Base-by-base conservation (phyloP, 2,329 filamentous ascomycete genomes). In the Tolypocladium cylindrosporum region DNA sequence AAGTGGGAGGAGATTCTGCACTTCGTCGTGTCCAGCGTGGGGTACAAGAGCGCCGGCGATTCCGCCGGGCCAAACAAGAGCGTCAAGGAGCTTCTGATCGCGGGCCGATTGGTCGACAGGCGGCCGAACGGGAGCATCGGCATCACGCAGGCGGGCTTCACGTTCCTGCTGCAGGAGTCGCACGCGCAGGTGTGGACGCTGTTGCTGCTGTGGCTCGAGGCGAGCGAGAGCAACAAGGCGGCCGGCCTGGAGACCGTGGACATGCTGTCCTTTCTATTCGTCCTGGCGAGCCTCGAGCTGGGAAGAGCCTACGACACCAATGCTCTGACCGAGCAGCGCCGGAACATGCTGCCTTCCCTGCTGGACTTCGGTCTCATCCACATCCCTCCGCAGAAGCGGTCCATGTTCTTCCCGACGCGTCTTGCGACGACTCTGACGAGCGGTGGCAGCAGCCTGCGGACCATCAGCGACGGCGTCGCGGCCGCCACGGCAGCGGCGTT, bases 101-200 rank as follows among this genome's bases (percentile, higher is more conserved):
- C 85, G 1, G 94, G 94, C 3, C 83, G 88, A 56, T 83, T 97
- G 10, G 91, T 99, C 24, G 86, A 91, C 68, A 74, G 77, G 43
- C 74, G 77, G 3, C 75, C 78, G 14, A 82, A 87, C 9, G 84
- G 83, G 50, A 95, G 75, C 57, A 80, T 91, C 11, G 84, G 83
- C 57, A 99, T 99, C 66, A 99, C 94, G 0, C 87, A 96, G 69
- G 86, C 90, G 3, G 94, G 94, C 9, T 99, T 99, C 70, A 92
- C 90, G 0, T 99, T 99, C 68, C 79, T 99, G 58, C 79, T 99
- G 10, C 93, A 97, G 67, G 93, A 97, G 68, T 88, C 93, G 59
- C 97, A 97, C 71, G 91, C 93, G 0, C 94, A 99, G 72, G 91
- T 99, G 41, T 99, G 94, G 94, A 94, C 91, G 34, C 79, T 99